Base-by-base conservation (phyloP, 306 rosid species). In the Vigna angularis region DNA sequence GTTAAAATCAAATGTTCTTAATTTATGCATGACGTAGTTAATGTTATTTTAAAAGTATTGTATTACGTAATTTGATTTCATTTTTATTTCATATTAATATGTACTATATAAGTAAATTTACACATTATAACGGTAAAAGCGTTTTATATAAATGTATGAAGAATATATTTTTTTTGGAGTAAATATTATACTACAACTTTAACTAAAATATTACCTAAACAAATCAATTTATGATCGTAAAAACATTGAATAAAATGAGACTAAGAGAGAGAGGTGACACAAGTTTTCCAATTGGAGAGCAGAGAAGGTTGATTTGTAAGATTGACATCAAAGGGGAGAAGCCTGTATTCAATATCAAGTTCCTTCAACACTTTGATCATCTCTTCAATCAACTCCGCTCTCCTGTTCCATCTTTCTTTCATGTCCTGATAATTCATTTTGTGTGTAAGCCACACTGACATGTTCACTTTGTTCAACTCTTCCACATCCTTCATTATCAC, bases 391-490 rank as follows among this genome's bases (percentile, higher is more conserved):
- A 55, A 55, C 2, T 55, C 15, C 6, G 30, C 7, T 4, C 32
- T 55, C 15, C 61, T 55, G 30, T 3, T 20, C 61, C 61, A 55
- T 20, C 61, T 55, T 9, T 55, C 61, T 55, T 55, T 55, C 5
- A 55, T 55, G 30, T 55, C 32, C 15, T 55, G 61, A 20, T 8
- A 55, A 55, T 55, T 55, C 30, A 55, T 55, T 55, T 55, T 55
- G 32, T 55, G 61, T 9, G 61, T 55, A 20, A 55, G 30, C 61
- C 61, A 55, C 61, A 55, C 61, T 34, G 89, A 86, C 44, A 88
- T 24, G 75, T 28, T 82, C 49, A 91, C 20, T 75, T 47, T 87
- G 45, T 82, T 85, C 42, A 89, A 70, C 3, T 84, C 84, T 14
- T 83, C 94, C 15, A 88, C 56, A 1, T 91, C 77, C 15, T 55